These are phyloP conservation scores for Globisporangium radiosum DNA, from an alignment of 352 stramenopile genomes.

Conservation along the genomic window DNA sequence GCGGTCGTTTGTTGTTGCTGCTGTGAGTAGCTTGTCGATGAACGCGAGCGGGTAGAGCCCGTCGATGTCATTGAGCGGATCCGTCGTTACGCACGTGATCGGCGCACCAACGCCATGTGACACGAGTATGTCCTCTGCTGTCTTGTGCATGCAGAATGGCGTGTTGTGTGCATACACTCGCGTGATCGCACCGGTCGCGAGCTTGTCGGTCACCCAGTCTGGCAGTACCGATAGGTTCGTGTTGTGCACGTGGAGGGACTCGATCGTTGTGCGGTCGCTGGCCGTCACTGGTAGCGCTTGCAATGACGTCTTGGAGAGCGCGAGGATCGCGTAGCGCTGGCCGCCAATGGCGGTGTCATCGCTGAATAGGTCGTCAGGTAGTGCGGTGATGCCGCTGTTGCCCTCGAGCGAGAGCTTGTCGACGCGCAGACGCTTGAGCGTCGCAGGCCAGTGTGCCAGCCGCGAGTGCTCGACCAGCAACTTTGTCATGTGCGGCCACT, in stretches of 20 bases:
- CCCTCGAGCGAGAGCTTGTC: conserved; percentile 28
- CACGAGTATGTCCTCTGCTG: background rate
- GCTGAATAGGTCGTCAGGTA: conserved; percentile 16
- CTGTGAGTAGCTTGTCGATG: conserved; percentile 4
- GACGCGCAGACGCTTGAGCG: conserved; percentile 11
- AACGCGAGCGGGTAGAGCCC: conserved; percentile 18
- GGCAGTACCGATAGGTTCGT: conserved; percentile 22
- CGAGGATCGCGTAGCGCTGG: conserved; percentile 21
- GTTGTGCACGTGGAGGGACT: conserved; percentile 22
- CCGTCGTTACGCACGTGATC: conserved; percentile 6
- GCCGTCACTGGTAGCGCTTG: conserved; percentile 14
- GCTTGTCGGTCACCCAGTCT: conserved; percentile 20
- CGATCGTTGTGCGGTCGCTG: conserved; percentile 1
- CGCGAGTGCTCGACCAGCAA: conserved; percentile 21
- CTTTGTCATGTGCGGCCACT: conserved; percentile 16
- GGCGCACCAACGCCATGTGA: background rate
- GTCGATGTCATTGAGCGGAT: conserved; percentile 3
- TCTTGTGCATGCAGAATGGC: conserved; percentile 19
- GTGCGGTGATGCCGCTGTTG: conserved; percentile 16
- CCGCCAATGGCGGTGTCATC: background rate
- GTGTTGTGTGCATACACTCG: conserved; percentile 22
- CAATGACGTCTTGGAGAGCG: conserved; percentile 24
- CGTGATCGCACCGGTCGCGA: conserved; percentile 12
- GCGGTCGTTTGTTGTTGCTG: background rate
- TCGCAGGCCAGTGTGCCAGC: background rate